phyloP scores from a whole-genome alignment of 768 basidiomycete genomes.

The Auriculariales sp. region DNA sequence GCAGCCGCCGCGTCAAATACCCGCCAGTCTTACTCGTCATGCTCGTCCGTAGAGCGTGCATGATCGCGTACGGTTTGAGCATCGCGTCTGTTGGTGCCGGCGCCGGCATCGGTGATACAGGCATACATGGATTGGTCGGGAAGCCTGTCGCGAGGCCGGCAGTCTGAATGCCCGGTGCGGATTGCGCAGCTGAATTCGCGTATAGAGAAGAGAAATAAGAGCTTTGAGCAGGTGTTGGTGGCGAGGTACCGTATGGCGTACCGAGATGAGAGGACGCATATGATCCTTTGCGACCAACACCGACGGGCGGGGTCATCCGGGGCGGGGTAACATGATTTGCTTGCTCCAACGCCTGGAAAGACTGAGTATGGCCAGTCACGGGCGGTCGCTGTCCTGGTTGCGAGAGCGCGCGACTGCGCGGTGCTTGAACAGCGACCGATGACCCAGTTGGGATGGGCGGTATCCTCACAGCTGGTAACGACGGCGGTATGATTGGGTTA shows the following conservation, averaged over 20 bases:
- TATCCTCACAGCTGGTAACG: too few species aligned
- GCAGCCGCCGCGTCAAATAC: conserved; percentile 72
- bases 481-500: too few species aligned
- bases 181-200: background rate
- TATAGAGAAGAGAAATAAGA: conserved; percentile 1
- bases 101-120: conserved; percentile 65
- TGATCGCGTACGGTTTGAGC: conserved; percentile 82
- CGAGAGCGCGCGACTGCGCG: conserved; percentile 54
- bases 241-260: background rate
- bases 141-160: background rate
- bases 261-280: conserved; percentile 15
- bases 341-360: background rate
- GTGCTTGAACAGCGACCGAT: too few species aligned
- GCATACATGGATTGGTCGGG: conserved; percentile 31
- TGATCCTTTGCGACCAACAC: conserved; percentile 38
- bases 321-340: conserved; percentile 13
- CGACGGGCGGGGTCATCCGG: background rate
- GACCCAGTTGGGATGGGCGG: too few species aligned
- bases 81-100: conserved; percentile 55
- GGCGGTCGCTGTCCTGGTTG: conserved; percentile 66
- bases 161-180: conserved; percentile 18
- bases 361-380: conserved; percentile 10
- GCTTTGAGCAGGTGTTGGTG: background rate
- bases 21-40: conserved; percentile 75
- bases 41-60: conserved; percentile 63